Percentiles rank a stretch among this genome's conserved stretches.
Evolutionary conservation across 1,284 basidiomycete species (phyloP).

Genomic region (Ceratobasidium sp.): DNA sequence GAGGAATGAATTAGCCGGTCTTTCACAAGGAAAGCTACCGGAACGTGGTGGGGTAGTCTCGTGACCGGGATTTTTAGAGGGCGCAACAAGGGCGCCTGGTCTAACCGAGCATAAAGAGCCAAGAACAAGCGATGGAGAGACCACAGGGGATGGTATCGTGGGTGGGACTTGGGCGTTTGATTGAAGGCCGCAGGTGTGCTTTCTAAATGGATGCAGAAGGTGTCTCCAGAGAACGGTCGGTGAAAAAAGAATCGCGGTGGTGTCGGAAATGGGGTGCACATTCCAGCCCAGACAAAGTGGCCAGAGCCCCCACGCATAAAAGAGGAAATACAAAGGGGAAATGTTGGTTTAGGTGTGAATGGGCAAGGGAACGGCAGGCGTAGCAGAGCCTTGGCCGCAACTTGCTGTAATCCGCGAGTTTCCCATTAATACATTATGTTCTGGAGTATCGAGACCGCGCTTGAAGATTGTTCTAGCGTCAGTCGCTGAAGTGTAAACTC

Average conservation of each 20-base stretch:
- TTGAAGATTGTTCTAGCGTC: background rate
- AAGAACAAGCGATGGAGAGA: no score
- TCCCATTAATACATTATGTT: background rate
- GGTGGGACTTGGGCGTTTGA: background rate
- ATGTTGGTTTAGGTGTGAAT: conserved; percentile 1
- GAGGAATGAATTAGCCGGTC: background rate
- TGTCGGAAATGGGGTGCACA: no score
- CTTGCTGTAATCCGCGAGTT: background rate
- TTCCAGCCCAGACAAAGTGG: no score
- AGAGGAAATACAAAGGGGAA: background rate
- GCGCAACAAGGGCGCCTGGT: no score
- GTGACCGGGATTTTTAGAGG: background rate
- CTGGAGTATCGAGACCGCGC: background rate
- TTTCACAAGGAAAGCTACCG: background rate
- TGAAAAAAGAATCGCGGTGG: no score
- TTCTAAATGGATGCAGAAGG: background rate
- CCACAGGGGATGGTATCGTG: no score
- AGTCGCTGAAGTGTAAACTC: background rate
- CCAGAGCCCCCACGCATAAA: background rate
- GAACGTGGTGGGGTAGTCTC: background rate
- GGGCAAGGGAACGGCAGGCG: background rate
- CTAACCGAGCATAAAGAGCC: no score
- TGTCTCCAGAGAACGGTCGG: no score
- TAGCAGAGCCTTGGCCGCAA: conserved; percentile 17
- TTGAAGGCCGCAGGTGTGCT: background rate